A percentile compares a stretch with the other conserved stretches of the same genome.
Conservation (phyloP, 257 asterid genomes). For the Lithospermum erythrorhizon region DNA sequence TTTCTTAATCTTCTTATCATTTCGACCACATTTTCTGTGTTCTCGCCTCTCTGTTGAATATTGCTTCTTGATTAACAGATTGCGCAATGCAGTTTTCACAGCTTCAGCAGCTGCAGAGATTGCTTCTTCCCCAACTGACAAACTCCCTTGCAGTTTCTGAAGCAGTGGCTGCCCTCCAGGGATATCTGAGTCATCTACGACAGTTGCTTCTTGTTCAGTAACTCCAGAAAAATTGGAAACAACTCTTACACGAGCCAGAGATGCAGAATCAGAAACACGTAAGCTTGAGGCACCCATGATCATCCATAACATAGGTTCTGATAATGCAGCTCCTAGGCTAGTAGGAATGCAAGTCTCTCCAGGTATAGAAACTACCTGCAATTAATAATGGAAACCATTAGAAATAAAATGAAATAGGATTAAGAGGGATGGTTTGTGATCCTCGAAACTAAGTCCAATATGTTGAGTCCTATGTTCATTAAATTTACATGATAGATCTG, state of each 20-base stretch:
- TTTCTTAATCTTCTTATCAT: conserved; percentile 42
- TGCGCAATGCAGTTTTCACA: conserved; percentile 65
- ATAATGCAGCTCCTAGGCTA: conserved; percentile 42
- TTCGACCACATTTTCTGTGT: conserved; percentile 59
- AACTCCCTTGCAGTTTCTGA: conserved; percentile 51
- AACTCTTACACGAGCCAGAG: conserved; percentile 53
- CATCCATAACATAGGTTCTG: conserved; percentile 60
- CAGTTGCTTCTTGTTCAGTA: conserved; percentile 5
- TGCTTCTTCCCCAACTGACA: conserved; percentile 45
- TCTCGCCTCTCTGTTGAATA: conserved; percentile 65
- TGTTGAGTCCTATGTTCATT: too few species aligned
- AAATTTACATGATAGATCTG: too few species aligned
- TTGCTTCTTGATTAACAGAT: conserved; percentile 76
- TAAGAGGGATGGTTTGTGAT: not conserved
- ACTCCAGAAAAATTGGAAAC: conserved; percentile 40
- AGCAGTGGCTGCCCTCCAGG: conserved; percentile 59
- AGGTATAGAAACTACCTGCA: conserved; percentile 44
- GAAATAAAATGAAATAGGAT: not conserved
- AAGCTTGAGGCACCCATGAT: conserved; percentile 72
- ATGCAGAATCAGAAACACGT: conserved; percentile 20
- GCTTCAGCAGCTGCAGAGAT: conserved; percentile 62
- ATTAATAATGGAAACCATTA: not conserved
- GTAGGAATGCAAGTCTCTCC: conserved; percentile 77
- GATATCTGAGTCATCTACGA: conserved; percentile 47
- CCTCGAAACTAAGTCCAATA: not conserved